phyloP scores from a whole-genome alignment of 2,329 filamentous ascomycete genomes.

The Bertia moriformis region DNA sequence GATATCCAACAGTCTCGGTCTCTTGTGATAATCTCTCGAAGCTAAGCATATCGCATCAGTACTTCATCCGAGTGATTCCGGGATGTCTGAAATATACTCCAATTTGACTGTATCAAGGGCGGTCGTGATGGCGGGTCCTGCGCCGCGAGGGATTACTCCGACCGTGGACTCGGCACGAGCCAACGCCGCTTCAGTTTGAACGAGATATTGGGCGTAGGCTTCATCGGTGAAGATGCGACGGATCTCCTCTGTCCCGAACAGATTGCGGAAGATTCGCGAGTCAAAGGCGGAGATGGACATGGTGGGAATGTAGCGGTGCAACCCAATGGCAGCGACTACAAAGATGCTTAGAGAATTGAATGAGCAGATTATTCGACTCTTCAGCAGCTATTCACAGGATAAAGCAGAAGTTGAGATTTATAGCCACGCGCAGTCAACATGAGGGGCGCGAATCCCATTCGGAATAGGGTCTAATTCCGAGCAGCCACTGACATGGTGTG shows the following conservation, averaged over 20 bases:
- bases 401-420: too few species aligned
- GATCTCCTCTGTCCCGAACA: conserved; percentile 35
- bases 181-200: conserved; percentile 34
- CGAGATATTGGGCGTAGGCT: conserved; percentile 29
- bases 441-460: too few species aligned
- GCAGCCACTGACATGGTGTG: too few species aligned
- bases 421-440: too few species aligned
- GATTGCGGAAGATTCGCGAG: conserved; percentile 31
- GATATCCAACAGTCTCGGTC: conserved; percentile 38
- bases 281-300: conserved; percentile 21
- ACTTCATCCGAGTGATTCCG: not conserved
- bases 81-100: conserved; percentile 6
- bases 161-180: conserved; percentile 31
- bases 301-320: not conserved
- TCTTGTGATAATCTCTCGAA: conserved; percentile 23
- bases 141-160: conserved; percentile 25
- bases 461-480: too few species aligned
- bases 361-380: too few species aligned
- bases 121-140: conserved; percentile 16
- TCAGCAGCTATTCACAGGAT: too few species aligned
- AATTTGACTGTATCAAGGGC: conserved; percentile 7
- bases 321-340: too few species aligned
- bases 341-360: too few species aligned
- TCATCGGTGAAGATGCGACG: conserved; percentile 32
- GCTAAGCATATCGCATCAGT: conserved; percentile 5